Evolutionary conservation across 495 filamentous ascomycete species (phyloP).

Genomic region (Ramalina intermedia): DNA sequence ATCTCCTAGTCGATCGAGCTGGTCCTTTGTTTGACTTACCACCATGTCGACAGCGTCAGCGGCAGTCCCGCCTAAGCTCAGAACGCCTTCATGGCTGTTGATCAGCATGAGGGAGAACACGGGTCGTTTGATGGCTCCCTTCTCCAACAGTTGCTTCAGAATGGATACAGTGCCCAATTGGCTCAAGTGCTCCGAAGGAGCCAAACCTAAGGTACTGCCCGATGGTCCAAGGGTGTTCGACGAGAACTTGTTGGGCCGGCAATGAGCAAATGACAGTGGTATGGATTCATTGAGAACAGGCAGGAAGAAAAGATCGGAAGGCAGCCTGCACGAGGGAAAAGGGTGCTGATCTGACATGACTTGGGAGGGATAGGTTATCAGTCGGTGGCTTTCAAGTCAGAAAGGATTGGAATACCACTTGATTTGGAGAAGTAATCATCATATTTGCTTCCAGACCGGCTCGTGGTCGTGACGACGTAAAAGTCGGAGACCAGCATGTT

Average conservation of each 20-base stretch:
- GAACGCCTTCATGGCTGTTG: slow-evolving; percentile 19
- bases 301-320: slow-evolving; percentile 17
- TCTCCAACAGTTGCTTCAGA: slow-evolving; percentile 15
- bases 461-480: slow-evolving; percentile 19
- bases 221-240: slow-evolving; percentile 17
- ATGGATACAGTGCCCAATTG: slow-evolving; percentile 16
- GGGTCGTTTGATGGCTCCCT: slow-evolving; percentile 13
- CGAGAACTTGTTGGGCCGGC: slow-evolving; percentile 18
- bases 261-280: slow-evolving; percentile 19
- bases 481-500: slow-evolving; percentile 24
- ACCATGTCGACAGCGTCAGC: slow-evolving; percentile 14
- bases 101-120: slow-evolving; percentile 22
- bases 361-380: not conserved
- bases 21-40: slow-evolving; percentile 12
- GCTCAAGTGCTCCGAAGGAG: slow-evolving; percentile 18
- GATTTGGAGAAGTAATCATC: slow-evolving; percentile 18
- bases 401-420: slow-evolving; percentile 5
- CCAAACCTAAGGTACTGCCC: slow-evolving; percentile 19
- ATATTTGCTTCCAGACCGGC: slow-evolving; percentile 17
- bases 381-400: not conserved
- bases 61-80: slow-evolving; percentile 22
- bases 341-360: slow-evolving; percentile 13
- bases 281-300: slow-evolving; percentile 16
- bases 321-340: slow-evolving; percentile 16
- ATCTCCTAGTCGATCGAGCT: slow-evolving; percentile 14